Evolutionary conservation across 257 asterid species (phyloP), one percentile per base, ranked within the genome.

Genomic region (Agastache rugosa): DNA sequence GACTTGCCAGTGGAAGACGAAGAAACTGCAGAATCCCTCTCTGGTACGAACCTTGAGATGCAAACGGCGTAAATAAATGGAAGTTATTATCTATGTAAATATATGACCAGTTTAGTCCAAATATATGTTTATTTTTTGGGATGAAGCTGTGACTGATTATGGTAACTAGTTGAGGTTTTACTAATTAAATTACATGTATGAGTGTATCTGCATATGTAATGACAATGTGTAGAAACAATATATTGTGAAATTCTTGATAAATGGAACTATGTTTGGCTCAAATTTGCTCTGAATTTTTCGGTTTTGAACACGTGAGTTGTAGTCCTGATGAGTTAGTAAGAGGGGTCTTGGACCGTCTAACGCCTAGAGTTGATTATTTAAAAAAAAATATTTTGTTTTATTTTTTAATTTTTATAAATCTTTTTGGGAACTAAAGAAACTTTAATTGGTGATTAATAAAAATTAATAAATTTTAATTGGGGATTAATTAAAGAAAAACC

Each of bases 41-140:
- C 86, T 0, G 81, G 51, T 42, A 56, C 45, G 75, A 73, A 81
- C 69, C 83, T 65, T 29, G 85, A 86, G 19, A 77, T 80, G 97
- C 97, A 92, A 72, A 37, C 82, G 67, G 93, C 87, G 44, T 92
- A 80, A 82, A 17, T 20, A 17, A 20, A 25, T 25, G 22, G 51
- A 23, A 58, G 25, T n/a, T 31, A 10, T 11, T 41, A 15, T 20
- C 12, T 3, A 6, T 74, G 83, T 83, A 83, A 67, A 79, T 72
- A 79, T 72, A 73, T 35, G 47, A 69, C 20, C 54, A 11, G 75
- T 19, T 48, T 37, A 6, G 45, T 25, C 20, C 22, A 31, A n/a
- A 34, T 58, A 34, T 58, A n/a, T 75, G 22, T 71, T 50, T 9
- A 7, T 60, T 62, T 58, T 62, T 20, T 3, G 61, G 27, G 5